phyloP scores from a whole-genome alignment of 1,284 basidiomycete species.

The Sutorius eximius region DNA sequence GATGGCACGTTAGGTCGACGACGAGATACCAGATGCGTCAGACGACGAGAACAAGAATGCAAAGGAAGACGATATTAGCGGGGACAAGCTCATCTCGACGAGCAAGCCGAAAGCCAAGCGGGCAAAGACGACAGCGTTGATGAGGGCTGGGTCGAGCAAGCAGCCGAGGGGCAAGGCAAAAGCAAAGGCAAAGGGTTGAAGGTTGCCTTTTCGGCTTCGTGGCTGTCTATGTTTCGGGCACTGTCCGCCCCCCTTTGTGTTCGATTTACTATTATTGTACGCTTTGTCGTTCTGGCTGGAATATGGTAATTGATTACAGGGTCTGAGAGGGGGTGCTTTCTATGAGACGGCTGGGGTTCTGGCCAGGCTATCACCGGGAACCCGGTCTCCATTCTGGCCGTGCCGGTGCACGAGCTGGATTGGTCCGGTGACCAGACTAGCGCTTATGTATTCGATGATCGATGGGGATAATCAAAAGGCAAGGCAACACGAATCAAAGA shows the following conservation, averaged over 20 bases:
- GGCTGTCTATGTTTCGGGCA: neutral
- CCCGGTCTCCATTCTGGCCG: too few species aligned
- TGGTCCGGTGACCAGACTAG: too few species aligned
- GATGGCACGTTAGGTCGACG: conserved; percentile 42
- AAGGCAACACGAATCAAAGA: too few species aligned
- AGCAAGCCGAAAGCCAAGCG: conserved; percentile 45
- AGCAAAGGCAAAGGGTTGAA: conserved; percentile 21
- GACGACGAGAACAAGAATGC: conserved; percentile 48
- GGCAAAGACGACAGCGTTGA: conserved; percentile 18
- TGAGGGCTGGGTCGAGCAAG: conserved; percentile 13
- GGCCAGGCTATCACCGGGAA: too few species aligned
- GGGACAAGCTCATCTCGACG: conserved; percentile 51
- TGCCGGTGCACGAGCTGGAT: too few species aligned
- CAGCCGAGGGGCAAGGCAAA: conserved; percentile 23
- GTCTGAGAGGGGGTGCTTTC: too few species aligned
- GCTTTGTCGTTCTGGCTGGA: too few species aligned
- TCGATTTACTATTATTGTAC: neutral
- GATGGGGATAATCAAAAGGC: too few species aligned
- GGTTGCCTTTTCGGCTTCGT: neutral
- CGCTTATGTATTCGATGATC: too few species aligned
- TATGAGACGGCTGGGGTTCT: too few species aligned
- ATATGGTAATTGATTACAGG: too few species aligned
- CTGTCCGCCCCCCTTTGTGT: neutral
- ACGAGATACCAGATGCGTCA: conserved; percentile 48
- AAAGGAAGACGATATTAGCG: conserved; percentile 41